Evolutionary conservation across 2,329 filamentous ascomycete species (phyloP).

Genomic region (Trichoderma harzianum): DNA sequence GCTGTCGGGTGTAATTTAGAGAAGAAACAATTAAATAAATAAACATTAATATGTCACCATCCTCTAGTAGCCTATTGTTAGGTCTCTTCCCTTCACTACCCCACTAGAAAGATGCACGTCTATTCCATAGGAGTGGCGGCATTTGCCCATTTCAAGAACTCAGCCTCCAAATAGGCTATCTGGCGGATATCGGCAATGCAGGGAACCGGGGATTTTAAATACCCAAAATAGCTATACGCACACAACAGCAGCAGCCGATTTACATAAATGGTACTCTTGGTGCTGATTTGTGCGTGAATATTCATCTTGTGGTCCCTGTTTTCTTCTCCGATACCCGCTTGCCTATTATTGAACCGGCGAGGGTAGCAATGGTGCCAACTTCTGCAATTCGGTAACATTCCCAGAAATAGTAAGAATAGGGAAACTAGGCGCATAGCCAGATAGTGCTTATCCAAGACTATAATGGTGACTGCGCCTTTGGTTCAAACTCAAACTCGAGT

Average conservation of each 20-base stretch:
- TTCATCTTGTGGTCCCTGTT: too few species aligned
- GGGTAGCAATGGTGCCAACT: not conserved
- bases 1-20: not conserved
- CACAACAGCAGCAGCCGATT: too few species aligned
- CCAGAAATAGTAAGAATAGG: not conserved
- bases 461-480: not conserved
- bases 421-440: not conserved
- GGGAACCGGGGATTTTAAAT: too few species aligned
- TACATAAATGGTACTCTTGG: too few species aligned
- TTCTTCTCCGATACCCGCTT: too few species aligned
- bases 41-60: not conserved
- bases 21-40: not conserved
- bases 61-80: not conserved
- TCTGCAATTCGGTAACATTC: not conserved
- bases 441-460: not conserved
- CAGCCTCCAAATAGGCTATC: too few species aligned
- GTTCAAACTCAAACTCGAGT: not conserved
- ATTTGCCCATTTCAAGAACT: not conserved
- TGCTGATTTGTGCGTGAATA: too few species aligned
- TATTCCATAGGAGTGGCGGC: not conserved
- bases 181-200: too few species aligned
- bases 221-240: too few species aligned
- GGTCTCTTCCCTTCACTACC: not conserved
- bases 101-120: not conserved
- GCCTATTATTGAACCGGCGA: not conserved